phyloP scores from a whole-genome alignment of 106 monocot genomes.

The Allium fistulosum region DNA sequence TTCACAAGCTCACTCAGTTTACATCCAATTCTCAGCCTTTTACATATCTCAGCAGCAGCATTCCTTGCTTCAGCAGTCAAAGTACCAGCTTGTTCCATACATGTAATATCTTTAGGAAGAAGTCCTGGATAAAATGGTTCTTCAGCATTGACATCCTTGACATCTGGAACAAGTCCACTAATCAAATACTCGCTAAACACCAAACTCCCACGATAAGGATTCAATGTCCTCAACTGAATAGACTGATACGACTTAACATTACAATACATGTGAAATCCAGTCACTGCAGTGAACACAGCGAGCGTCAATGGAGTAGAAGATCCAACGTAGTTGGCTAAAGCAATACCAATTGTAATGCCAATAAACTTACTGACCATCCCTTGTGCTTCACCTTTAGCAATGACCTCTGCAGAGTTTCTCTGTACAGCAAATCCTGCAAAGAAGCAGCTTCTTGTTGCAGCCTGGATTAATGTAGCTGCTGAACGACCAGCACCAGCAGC shows the following conservation, averaged over 20 bases:
- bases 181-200: conserved; percentile 93
- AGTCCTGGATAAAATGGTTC: conserved; percentile 68
- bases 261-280: conserved; percentile 91
- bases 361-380: conserved; percentile 99
- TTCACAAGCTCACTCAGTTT: conserved; percentile 65
- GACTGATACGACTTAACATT: conserved; percentile 97
- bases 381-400: conserved; percentile 98
- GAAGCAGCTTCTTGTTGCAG: conserved; percentile 93
- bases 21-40: conserved; percentile 58
- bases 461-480: conserved; percentile 91
- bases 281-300: conserved; percentile 55
- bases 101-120: background rate
- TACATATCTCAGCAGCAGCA: conserved; percentile 53
- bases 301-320: conserved; percentile 75
- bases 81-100: conserved; percentile 18
- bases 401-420: conserved; percentile 99
- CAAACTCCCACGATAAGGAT: conserved; percentile 96
- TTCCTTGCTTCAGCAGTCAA: conserved; percentile 68
- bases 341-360: conserved; percentile 89
- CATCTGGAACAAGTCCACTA: conserved; percentile 75
- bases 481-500: conserved; percentile 92
- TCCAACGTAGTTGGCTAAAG: conserved; percentile 61
- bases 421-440: conserved; percentile 93
- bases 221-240: conserved; percentile 89
- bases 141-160: conserved; percentile 86